Base-by-base conservation (phyloP, 805 yeast genomes). In the Candida maesae region DNA sequence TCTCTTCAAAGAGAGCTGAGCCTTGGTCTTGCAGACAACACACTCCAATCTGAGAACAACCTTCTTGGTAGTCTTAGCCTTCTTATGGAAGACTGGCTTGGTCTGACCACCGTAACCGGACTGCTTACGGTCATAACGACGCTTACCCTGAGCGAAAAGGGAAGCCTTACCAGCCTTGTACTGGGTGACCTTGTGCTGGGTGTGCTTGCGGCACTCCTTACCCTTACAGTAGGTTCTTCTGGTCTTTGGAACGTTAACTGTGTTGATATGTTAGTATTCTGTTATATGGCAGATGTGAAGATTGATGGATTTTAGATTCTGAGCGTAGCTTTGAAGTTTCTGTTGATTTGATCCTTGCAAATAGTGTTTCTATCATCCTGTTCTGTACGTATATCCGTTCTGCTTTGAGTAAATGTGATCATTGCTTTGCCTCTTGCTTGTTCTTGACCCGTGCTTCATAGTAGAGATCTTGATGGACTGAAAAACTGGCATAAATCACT, bases 31-130 rank as follows among this genome's bases (percentile, higher is more conserved):
- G 79, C 99, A 93, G 64, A 73, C 79, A 65, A 90, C 88, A 86
- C 99, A 93, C 81, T 93, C 99, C 70, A 93, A 84, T 81, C 97
- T 91, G 71, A 93, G 84, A 59, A 93, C 99, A 72, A 93, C 95
- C 86, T 93, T 93, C 89, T 93, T 93, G 81, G 99, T 93, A 64
- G 98, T 93, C 89, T 93, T 93, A 66, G 99, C 99, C 78, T 93
- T 93, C 87, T 93, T 93, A 86, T 89, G 98, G 97, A 93, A 93
- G 78, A 93, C 84, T 71, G 83, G 99, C 82, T 89, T 93, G 78
- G 99, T 93, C 81, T 93, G 99, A 87, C 99, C 99, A 87, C 99
- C 99, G 79, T 81, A 93, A 89, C 99, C 99, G 66, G 85, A 71
- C 81, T 93, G 99, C 78, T 93, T 93, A 79, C 99, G 96, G 91